Evolutionary conservation across 202 grass and related monocot genomes (phyloP), one percentile per base, ranked within the genome.

Genomic region (Zoysia matrella): DNA sequence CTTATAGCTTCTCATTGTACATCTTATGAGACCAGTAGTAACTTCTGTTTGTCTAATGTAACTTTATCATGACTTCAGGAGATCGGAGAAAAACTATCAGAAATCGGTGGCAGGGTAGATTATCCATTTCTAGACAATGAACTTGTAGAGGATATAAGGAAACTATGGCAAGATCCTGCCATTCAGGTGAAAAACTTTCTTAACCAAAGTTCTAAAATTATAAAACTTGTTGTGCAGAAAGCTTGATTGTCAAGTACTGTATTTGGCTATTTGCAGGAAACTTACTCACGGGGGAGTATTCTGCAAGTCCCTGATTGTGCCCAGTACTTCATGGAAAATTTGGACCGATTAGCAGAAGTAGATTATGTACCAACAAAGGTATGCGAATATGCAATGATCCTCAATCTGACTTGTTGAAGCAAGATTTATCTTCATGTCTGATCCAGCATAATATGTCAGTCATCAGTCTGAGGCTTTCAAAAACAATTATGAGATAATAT

Each of bases 291-390:
- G 53, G 95, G 92, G 81, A 93, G 91, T 84, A 86, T 92, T 65
- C 82, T 97, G 13, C 95, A 97, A 97, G 76, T 97, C 60, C 95
- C 95, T 43, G 95, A 97, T 46, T 97, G 95, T 89, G 92, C 95
- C 78, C 92, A 94, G 57, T 97, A 97, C 69, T 97, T 97, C 68
- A 94, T 97, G 95, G 90, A 93, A 48, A 97, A 94, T 82, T 82
- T 97, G 74, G 88, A 91, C 13, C 69, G 90, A 73, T 85, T 97
- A 68, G 89, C 92, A 69, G 88, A 84, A 85, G 57, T 52, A 79
- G 70, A 92, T 89, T 97, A 94, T 82, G 40, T 92, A 83, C 95
- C 95, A 52, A 97, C 90, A 86, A 97, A 91, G 90, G 95, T n/a
- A n/a, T n/a, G n/a, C n/a, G n/a, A n/a, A n/a, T 97, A 42, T 58